Percentiles rank a stretch among this genome's conserved stretches.
Evolutionary conservation across 176 grass and related monocot species (phyloP).

Genomic region (Carex cristatella): DNA sequence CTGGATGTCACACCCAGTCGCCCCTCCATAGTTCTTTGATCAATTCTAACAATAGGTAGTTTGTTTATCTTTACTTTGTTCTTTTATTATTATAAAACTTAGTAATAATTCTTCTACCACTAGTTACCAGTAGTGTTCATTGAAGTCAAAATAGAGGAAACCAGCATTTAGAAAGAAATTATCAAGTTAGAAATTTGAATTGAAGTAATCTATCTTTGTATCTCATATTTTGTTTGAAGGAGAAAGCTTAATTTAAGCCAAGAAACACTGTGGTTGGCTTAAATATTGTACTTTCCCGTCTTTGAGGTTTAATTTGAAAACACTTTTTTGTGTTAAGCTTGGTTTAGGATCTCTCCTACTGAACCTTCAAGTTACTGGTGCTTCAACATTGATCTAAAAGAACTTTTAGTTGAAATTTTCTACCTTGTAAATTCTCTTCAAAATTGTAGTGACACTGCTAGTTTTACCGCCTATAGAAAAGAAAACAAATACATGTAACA

Average conservation of each 20-base stretch:
- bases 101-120: not conserved
- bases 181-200: not conserved
- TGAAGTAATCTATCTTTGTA: not conserved
- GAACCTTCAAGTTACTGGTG: not conserved
- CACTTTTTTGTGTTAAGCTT: not conserved
- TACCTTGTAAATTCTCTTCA: not conserved
- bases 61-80: not conserved
- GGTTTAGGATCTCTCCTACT: not conserved
- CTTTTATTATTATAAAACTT: not conserved
- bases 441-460: not conserved
- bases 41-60: constrained; percentile 37
- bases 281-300: not conserved
- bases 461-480: not conserved
- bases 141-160: not conserved
- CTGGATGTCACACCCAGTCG: constrained; percentile 45
- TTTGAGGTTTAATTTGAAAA: not conserved
- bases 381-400: not conserved
- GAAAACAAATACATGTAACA: not conserved
- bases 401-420: not conserved
- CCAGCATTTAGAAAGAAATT: not conserved
- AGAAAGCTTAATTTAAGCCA: not conserved
- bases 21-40: constrained; percentile 32
- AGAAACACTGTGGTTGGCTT: not conserved
- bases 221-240: not conserved
- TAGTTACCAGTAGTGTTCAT: not conserved